Percentiles rank a stretch among this genome's conserved stretches.
phyloP scores from a whole-genome alignment of 495 filamentous ascomycete species.

The Chaetomium cochliodes region DNA sequence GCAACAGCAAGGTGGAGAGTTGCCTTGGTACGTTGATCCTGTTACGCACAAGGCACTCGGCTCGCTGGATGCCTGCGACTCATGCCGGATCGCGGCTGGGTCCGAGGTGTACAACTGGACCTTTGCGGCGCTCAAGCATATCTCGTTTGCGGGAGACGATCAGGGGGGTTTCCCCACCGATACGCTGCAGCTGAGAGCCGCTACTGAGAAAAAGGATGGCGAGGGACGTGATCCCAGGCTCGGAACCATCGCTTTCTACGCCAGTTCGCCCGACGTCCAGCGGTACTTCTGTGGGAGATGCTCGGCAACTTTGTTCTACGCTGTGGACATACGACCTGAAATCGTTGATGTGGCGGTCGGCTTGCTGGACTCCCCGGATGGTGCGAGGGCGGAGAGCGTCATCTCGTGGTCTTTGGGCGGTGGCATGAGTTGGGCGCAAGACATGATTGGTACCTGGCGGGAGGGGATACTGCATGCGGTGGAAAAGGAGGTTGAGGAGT shows the following conservation, averaged over 20 bases:
- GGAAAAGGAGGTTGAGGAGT: conserved; percentile 26
- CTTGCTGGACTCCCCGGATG: conserved; percentile 47
- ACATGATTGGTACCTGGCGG: conserved; percentile 33
- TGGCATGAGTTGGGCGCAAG: conserved; percentile 18
- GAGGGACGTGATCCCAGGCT: conserved; percentile 33
- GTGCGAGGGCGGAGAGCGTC: conserved; percentile 48
- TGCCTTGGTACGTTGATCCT: conserved; percentile 45
- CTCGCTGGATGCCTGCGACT: conserved; percentile 50
- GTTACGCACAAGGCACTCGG: conserved; percentile 44
- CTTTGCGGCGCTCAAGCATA: conserved; percentile 30
- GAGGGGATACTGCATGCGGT: conserved; percentile 24
- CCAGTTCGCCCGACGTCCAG: conserved; percentile 45
- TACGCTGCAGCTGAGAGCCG: conserved; percentile 28
- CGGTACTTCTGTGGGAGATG: conserved; percentile 56
- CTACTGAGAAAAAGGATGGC: conserved; percentile 17
- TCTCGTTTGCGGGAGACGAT: conserved; percentile 23
- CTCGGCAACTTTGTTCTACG: conserved; percentile 54
- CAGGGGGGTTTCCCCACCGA: conserved; percentile 26
- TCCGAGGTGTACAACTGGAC: conserved; percentile 50
- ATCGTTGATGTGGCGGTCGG: conserved; percentile 55
- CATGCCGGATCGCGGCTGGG: conserved; percentile 50
- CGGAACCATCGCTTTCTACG: conserved; percentile 49
- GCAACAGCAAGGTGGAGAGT: conserved; percentile 15
- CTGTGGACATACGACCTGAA: conserved; percentile 39
- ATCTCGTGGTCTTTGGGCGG: conserved; percentile 32